Evolutionary conservation across 31 red algal genomes (phyloP), one percentile per base, ranked within the genome.

Genomic region (Odonthalia washingtoniensis): DNA sequence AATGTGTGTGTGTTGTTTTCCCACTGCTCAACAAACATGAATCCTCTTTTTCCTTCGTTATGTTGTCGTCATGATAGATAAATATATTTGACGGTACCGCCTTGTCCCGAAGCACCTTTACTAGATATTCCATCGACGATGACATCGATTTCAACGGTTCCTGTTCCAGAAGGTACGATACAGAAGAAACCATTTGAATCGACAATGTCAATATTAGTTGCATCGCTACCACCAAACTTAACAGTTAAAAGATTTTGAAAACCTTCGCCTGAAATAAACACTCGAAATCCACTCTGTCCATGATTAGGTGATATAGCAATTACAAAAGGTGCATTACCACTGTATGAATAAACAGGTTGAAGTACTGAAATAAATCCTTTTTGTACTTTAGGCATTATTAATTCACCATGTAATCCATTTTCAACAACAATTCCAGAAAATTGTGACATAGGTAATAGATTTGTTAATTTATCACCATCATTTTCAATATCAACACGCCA

Each of bases 341-440:
- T 21, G 1, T 34, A 60, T 34, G 41, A 60, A 17, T 84, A 77
- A 21, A 65, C 64, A 4, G 91, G 91, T 32, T 78, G 64, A 1
- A 93, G 57, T 3, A 93, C 83, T 3, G 79, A 53, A 1, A 93
- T 65, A 14, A 78, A 78, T 40, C 70, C 76, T 49, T 82, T 18
- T 1, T 88, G 76, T 36, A 88, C 79, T 33, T 78, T 36, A 0
- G 91, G 84, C 91, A 93, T 93, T 9, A 93, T 41, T 2, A 93
- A 0, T 35, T 88, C 76, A 9, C 91, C 91, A 35, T 82, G 44
- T 36, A 87, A 49, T 24, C 80, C 83, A 32, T 75, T 83, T 27
- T 82, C 63, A 14, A 88, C 62, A 34, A 40, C 43, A 24, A 87
- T 31, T 40, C 84, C 84, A 21, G 84, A 93, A 28, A 83, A 78